Base-by-base conservation (phyloP, 2,329 filamentous ascomycete genomes). In the Neofusicoccum sp. region DNA sequence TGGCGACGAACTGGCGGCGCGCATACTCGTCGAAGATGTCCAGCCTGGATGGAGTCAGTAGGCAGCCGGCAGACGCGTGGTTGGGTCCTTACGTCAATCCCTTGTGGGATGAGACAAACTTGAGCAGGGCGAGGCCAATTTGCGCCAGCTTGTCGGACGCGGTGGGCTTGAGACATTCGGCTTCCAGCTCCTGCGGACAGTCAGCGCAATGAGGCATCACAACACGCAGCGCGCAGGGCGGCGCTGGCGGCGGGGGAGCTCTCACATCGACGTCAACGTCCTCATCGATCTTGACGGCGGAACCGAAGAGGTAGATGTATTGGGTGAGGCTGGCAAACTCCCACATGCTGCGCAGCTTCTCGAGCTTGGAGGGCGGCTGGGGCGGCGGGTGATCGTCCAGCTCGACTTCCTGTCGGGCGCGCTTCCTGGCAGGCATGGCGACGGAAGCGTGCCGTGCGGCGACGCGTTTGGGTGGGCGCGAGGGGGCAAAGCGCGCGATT, bases 21-120 rank as follows among this genome's bases (percentile, higher is more conserved):
- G 92, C 89, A 72, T 97, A 96, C 70, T 97, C 92, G 71, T 98
- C 92, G 68, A 98, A 96, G 51, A 95, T 88, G 3, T 96, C 92
- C 57, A 82, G 85, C 1, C 93, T 97, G 67, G 51, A 54, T 7
- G 53, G 56, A 62, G 70, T 75, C 28, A 73, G 67, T 59, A 8
- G n/a, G 33, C 20, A 53, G 65, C 34, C 26, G 3, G 11, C 28
- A 14, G 7, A 28, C 40, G 38, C 47, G 54, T 56, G 49, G 31
- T 26, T 4, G 30, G 12, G 31, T 51, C 82, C 90, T 66, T 84
- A 96, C 92, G 89, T 96, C 49, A 98, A 80, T 65, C 93, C 93
- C 65, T 93, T 89, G 79, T 97, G 92, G 63, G 93, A 96, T 33
- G 95, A 97, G 53, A 97, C 88, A 72, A 89, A 92, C 82, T 97